These are phyloP conservation scores for Plicaturopsis crispa DNA, from an alignment of 768 basidiomycete genomes.

Conservation along the genomic window DNA sequence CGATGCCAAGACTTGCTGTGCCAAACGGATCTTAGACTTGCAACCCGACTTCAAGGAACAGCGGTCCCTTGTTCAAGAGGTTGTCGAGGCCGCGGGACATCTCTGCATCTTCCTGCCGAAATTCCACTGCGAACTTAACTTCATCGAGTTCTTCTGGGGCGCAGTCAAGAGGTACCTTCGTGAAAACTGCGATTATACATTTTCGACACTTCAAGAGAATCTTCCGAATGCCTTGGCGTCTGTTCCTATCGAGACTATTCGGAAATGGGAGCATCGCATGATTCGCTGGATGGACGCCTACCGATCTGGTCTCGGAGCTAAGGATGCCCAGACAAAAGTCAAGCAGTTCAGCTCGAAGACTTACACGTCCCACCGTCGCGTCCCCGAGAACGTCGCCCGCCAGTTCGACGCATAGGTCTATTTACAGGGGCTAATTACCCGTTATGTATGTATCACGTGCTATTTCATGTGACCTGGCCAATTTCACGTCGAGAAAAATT, in stretches of 20 bases:
- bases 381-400: conserved; percentile 10
- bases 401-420: conserved; percentile 5
- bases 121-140: conserved; percentile 22
- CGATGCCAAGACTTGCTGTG: conserved; percentile 19
- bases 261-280: conserved; percentile 15
- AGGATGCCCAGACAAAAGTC: conserved; percentile 12
- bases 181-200: conserved; percentile 8
- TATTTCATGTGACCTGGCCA: too few relatives aligned
- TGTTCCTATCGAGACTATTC: conserved; percentile 8
- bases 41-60: conserved; percentile 16
- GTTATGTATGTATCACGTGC: neutral
- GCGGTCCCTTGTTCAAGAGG: conserved; percentile 13
- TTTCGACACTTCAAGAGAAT: conserved; percentile 2
- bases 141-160: conserved; percentile 17
- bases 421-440: neutral
- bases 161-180: conserved; percentile 5
- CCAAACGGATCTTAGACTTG: conserved; percentile 13
- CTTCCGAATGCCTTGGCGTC: conserved; percentile 12
- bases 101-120: conserved; percentile 11
- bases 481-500: neutral
- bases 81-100: conserved; percentile 8
- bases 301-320: conserved; percentile 5
- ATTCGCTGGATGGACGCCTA: conserved; percentile 12
- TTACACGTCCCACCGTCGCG: conserved; percentile 15
- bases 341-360: conserved; percentile 12